Evolutionary conservation across 2,329 filamentous ascomycete genomes (phyloP).

Genomic region (Aspergillus sojae): DNA sequence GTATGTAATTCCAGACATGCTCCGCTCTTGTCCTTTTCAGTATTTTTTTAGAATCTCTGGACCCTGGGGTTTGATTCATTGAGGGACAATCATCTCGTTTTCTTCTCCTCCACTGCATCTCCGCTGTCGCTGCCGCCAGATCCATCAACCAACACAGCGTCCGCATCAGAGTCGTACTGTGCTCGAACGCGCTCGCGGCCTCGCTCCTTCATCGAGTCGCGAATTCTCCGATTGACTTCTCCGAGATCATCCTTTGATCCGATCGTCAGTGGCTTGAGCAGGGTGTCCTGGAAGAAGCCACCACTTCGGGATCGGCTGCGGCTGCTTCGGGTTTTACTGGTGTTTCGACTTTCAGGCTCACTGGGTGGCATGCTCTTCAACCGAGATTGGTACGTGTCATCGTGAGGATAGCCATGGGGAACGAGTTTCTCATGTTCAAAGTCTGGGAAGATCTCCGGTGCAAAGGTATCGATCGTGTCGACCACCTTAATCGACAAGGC

Average conservation of each 20-base stretch:
- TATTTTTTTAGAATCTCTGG: neutral
- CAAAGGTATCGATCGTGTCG: slow-evolving; percentile 89
- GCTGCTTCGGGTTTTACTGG: slow-evolving; percentile 18
- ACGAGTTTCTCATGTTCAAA: slow-evolving; percentile 60
- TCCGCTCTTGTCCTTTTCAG: neutral
- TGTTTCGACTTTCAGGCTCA: slow-evolving; percentile 16
- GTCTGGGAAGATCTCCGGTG: slow-evolving; percentile 93
- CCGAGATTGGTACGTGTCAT: slow-evolving; percentile 13
- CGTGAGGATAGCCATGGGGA: slow-evolving; percentile 7
- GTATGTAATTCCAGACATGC: neutral
- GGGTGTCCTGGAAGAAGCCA: slow-evolving; percentile 13
- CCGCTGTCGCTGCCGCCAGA: slow-evolving; percentile 6
- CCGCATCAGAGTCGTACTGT: slow-evolving; percentile 17
- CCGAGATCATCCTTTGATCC: slow-evolving; percentile 19
- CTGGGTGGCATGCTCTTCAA: slow-evolving; percentile 28
- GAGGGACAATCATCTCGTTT: slow-evolving; percentile 4
- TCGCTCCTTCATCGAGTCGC: slow-evolving; percentile 23
- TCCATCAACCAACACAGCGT: slow-evolving; percentile 11
- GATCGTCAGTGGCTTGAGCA: slow-evolving; percentile 21
- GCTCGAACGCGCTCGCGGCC: slow-evolving; percentile 20
- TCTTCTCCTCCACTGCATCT: slow-evolving; percentile 10
- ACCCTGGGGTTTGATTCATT: neutral
- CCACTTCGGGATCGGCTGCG: slow-evolving; percentile 18
- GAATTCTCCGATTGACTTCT: slow-evolving; percentile 21
- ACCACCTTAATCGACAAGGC: slow-evolving; percentile 81